These are phyloP conservation scores for Salicornia ramosissima DNA, from an alignment of 148 eudicot species.

Conservation along the genomic window DNA sequence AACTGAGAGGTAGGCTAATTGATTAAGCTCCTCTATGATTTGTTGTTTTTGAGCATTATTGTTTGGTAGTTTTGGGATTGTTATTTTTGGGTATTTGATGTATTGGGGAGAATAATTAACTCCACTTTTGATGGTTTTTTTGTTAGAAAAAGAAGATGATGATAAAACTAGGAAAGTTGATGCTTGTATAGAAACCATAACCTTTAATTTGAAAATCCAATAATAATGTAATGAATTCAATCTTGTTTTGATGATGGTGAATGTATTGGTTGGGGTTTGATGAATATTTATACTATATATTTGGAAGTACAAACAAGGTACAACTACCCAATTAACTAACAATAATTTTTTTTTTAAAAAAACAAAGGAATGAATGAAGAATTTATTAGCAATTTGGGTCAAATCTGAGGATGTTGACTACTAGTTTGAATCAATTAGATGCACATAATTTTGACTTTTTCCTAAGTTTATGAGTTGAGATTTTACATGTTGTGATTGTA, in stretches of 20 bases:
- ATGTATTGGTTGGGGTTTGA: neutral
- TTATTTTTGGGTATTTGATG: constrained; percentile 13
- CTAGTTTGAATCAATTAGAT: neutral
- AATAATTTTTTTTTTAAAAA: no score
- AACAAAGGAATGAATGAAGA: neutral
- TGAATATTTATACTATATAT: neutral
- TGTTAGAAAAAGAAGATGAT: neutral
- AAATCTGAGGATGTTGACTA: constrained; percentile 19
- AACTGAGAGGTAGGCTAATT: neutral
- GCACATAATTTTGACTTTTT: constrained; percentile 8
- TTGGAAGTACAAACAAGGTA: neutral
- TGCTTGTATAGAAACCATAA: constrained; percentile 21
- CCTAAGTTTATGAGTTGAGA: constrained; percentile 1
- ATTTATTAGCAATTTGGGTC: constrained; percentile 3
- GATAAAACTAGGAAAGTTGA: neutral
- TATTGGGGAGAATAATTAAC: constrained; percentile 7
- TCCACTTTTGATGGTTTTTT: neutral
- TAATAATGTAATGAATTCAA: no score
- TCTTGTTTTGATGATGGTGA: neutral
- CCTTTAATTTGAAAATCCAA: neutral
- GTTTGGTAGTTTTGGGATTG: constrained; percentile 19
- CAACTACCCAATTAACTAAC: neutral
- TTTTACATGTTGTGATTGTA: constrained; percentile 8
- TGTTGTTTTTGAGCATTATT: neutral
- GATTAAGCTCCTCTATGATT: constrained; percentile 2